Evolutionary conservation across 345 rosid genomes (phyloP), one percentile per base, ranked within the genome.

Genomic region (Aurinia saxatilis): DNA sequence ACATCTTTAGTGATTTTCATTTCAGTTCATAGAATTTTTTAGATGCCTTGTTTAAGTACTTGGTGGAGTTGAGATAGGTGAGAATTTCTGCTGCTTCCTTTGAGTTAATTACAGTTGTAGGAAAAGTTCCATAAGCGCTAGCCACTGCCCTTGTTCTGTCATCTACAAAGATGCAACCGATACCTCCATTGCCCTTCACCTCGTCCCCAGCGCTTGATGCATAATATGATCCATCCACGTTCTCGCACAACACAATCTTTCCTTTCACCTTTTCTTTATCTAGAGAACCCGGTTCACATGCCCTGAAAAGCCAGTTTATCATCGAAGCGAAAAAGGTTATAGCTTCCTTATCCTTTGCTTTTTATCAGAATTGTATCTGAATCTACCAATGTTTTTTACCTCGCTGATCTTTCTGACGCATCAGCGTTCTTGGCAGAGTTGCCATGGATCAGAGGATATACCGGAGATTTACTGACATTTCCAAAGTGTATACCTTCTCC

Each of bases 401-500:
- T 84, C 18, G 96, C 83, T 4, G 39, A 33, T 5, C 57, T 30
- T 70, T 77, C 90, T 5, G 73, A 23, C 3, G 60, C 69, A 57
- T 65, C 73, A 10, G 39, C 12, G 36, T 44, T 73, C 63, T 68
- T 81, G 35, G 96, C 96, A 25, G 80, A 73, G 67, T 78, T 80
- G 3, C 73, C 90, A 72, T 79, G 45, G 66, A 79, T 78, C 47
- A 91, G 29, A 10, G 91, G 84, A 49, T 85, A 66, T 36, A 68
- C 74, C 0, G 98, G 87, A 21, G 83, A 44, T 18, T 68, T 75
- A 15, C 78, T 37, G 3, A 86, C 76, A 17, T 68, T 61, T 17
- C 83, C 76, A 41, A 91, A 91, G 63, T 81, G 79, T 78, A 88
- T 88, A 59, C 75, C 88, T 73, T 70, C 95, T 0, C 96, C 98